These are phyloP conservation scores for Penicillium fimorum DNA, from an alignment of 495 filamentous ascomycete species.

Conservation along the genomic window DNA sequence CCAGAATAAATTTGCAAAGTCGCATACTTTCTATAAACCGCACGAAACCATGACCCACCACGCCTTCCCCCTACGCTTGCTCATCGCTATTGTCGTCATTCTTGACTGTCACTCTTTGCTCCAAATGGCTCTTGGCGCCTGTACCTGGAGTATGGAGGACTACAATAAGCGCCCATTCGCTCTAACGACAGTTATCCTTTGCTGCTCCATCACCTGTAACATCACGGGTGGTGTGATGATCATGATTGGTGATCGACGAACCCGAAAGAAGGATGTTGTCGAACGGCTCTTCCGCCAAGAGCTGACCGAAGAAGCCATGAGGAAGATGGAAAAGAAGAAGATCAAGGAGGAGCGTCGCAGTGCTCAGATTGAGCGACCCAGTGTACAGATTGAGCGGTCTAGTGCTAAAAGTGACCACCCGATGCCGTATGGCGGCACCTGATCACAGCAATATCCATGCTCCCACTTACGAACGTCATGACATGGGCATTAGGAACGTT, in stretches of 20 bases:
- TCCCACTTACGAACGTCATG: slow-evolving; percentile 18
- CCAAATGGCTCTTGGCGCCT: slow-evolving; percentile 71
- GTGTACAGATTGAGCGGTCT: slow-evolving; percentile 30
- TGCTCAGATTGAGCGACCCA: slow-evolving; percentile 21
- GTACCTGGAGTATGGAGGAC: slow-evolving; percentile 70
- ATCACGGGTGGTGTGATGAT: slow-evolving; percentile 70
- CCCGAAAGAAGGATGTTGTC: slow-evolving; percentile 78
- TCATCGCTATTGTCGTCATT: slow-evolving; percentile 70
- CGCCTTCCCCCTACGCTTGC: slow-evolving; percentile 69
- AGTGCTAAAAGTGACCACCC: slow-evolving; percentile 13
- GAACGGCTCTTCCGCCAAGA: slow-evolving; percentile 71
- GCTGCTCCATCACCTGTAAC: slow-evolving; percentile 71
- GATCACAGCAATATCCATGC: background rate
- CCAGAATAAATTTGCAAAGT: slow-evolving; percentile 69
- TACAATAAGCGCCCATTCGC: slow-evolving; percentile 58
- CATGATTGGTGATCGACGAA: slow-evolving; percentile 65
- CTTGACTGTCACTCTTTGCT: slow-evolving; percentile 71
- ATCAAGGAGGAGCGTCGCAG: slow-evolving; percentile 49
- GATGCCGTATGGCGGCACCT: slow-evolving; percentile 14
- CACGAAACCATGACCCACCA: slow-evolving; percentile 78
- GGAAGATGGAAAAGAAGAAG: slow-evolving; percentile 64
- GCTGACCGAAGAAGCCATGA: slow-evolving; percentile 69
- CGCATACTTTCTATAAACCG: slow-evolving; percentile 82
- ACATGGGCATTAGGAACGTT: background rate
- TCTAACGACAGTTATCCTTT: slow-evolving; percentile 74